Evolutionary conservation across 495 filamentous ascomycete genomes (phyloP), one percentile per base, ranked within the genome.

Genomic region (Penicillium psychrofluorescens): DNA sequence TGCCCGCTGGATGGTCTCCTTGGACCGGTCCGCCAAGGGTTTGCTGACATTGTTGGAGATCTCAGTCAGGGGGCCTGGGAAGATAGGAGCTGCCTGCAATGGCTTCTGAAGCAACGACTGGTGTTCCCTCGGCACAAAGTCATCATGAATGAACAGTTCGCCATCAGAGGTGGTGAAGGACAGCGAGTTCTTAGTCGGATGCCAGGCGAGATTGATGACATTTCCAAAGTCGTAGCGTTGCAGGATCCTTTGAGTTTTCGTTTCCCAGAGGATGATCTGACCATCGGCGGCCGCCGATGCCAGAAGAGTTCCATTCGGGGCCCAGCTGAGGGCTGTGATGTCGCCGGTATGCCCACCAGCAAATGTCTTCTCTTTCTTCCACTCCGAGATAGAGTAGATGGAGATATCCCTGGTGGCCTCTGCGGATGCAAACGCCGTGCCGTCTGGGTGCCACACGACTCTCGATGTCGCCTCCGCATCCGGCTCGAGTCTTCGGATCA

Each of bases 381-480:
- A 95, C 53, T 92, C 86, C n/a, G 78, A 75, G 43, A 77, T 77
- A 15, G 90, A 95, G 36, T 95, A 75, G 11, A 96, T 79, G 45
- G 91, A 83, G 14, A 97, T 83, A 50, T 96, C 90, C 57, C 84
- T 71, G 1, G 87, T 91, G 1, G 83, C 75, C 11, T 94, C 95
- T 0, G 89, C 81, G 0, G 83, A 81, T 8, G 88, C 88, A 64
- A 98, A 95, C 6, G 90, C 88, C 35, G 87, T 79, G 6, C 94
- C 91, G 56, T 97, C 94, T 0, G 94, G 94, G 67, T 96, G 91
- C 92, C 92, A 98, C 2, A 81, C 76, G 16, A 83, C 79, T 57
- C 78, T 78, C 8, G 88, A 81, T 50, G 81, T 91, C 3, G 78
- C 73, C 46, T 95, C 88, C 8, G 80, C 78, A 36, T 91, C 88